Evolutionary conservation across 2,329 filamentous ascomycete species (phyloP).

Genomic region (Neofusicoccum sp.): DNA sequence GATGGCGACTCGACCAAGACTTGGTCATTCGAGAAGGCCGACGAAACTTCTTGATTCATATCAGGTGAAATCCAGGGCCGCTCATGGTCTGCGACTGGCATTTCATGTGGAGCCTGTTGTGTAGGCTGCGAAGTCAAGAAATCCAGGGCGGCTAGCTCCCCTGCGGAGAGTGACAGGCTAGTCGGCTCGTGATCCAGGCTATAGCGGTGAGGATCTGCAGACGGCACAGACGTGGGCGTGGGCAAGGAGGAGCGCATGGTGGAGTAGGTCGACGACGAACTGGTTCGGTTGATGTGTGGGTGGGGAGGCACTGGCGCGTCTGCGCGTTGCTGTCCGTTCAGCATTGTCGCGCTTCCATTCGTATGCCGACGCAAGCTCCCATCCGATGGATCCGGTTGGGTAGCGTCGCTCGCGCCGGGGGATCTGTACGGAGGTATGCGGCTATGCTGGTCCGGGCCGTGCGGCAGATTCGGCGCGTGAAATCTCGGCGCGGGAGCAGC

Average conservation of each 20-base stretch:
- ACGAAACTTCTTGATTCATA: constrained; percentile 13
- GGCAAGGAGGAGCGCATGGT: constrained; percentile 5
- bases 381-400: background rate
- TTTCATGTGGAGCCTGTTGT: background rate
- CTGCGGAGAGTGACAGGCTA: constrained; percentile 3
- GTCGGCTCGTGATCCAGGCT: constrained; percentile 8
- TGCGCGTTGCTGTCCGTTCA: constrained; percentile 1
- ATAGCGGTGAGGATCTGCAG: constrained; percentile 21
- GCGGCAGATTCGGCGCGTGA: background rate
- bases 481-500: background rate
- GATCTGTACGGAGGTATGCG: background rate
- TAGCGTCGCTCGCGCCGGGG: background rate
- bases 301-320: background rate
- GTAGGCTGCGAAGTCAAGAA: constrained; percentile 16
- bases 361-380: background rate
- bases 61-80: constrained; percentile 10
- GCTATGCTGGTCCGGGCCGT: background rate
- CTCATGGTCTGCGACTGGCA: background rate
- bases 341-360: background rate
- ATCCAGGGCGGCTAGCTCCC: constrained; percentile 13
- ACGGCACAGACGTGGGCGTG: background rate
- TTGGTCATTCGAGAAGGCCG: constrained; percentile 13
- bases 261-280: constrained; percentile 6
- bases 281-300: background rate
- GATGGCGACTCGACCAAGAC: constrained; percentile 16